Percentiles rank a stretch among this genome's conserved stretches.
Conservation (phyloP, 2,329 filamentous ascomycete genomes). For the Berkeleyomyces basicola region DNA sequence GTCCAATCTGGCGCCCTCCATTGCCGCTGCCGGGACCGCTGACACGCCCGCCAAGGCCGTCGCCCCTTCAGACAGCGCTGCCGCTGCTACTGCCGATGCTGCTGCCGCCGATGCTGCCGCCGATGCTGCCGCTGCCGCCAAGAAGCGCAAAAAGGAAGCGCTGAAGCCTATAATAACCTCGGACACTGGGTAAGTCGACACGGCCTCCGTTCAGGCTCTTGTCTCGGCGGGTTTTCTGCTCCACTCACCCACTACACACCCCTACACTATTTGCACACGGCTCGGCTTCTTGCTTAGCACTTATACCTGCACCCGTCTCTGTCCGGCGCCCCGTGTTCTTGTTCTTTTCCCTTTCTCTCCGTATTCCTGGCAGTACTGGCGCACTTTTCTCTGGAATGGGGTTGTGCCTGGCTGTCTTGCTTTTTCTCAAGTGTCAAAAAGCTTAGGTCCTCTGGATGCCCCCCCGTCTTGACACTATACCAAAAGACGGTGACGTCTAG, state of each 20-base stretch:
- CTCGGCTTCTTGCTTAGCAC: too few relatives aligned
- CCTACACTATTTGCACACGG: too few relatives aligned
- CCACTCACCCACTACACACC: too few relatives aligned
- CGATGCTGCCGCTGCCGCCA: neutral
- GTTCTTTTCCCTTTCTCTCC: neutral
- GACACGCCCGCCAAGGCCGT: neutral
- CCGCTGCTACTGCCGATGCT: neutral
- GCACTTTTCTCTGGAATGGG: neutral
- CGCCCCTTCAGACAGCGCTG: neutral
- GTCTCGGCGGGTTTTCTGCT: too few relatives aligned
- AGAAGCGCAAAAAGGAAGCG: slow-evolving; percentile 9
- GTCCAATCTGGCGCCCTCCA: neutral
- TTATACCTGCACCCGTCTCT: neutral
- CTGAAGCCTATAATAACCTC: slow-evolving; percentile 7
- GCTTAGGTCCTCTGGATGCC: neutral
- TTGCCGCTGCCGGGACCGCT: neutral
- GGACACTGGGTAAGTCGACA: neutral
- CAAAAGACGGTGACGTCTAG: neutral
- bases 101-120: neutral
- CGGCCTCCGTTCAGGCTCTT: neutral
- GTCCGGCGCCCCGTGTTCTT: neutral
- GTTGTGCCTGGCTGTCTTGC: neutral
- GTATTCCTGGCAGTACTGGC: neutral
- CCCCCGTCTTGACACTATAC: neutral
- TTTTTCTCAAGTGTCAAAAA: neutral